phyloP scores from a whole-genome alignment of 2,329 filamentous ascomycete genomes.

The Juglanconis oblonga region DNA sequence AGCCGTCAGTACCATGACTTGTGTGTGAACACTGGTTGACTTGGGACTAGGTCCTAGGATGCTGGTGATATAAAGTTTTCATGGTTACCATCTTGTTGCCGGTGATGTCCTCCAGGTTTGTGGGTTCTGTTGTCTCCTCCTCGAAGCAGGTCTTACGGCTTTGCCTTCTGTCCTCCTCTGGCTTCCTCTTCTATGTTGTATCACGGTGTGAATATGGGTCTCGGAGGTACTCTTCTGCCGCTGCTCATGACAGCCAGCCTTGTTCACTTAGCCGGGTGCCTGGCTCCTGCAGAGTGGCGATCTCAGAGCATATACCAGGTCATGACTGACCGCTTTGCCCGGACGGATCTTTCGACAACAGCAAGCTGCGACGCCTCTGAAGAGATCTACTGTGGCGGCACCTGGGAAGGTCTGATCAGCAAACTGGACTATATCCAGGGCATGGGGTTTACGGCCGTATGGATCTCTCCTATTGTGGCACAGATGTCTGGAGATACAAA shows the following conservation, averaged over 20 bases:
- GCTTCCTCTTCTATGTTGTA: background rate
- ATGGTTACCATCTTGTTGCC: background rate
- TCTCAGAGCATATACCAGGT: slow-evolving; percentile 42
- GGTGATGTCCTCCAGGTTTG: background rate
- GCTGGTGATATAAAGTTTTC: background rate
- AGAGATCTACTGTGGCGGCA: slow-evolving; percentile 46
- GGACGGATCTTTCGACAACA: slow-evolving; percentile 34
- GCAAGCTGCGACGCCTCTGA: slow-evolving; percentile 28
- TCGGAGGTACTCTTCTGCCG: background rate
- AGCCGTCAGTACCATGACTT: background rate
- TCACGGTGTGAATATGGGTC: background rate
- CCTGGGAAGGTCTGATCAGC: slow-evolving; percentile 44
- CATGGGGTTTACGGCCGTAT: slow-evolving; percentile 40
- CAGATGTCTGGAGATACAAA: slow-evolving; percentile 37
- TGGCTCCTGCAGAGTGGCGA: slow-evolving; percentile 30
- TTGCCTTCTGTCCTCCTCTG: background rate
- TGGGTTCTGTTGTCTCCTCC: background rate
- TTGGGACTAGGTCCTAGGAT: background rate
- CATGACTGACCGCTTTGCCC: slow-evolving; percentile 41
- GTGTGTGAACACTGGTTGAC: background rate
- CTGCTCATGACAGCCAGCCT: slow-evolving; percentile 6
- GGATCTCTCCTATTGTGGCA: slow-evolving; percentile 44
- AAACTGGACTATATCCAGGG: slow-evolving; percentile 47
- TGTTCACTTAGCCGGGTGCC: slow-evolving; percentile 2
- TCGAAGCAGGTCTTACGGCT: background rate